A percentile compares a stretch with the other conserved stretches of the same genome.
These are phyloP conservation scores for Obba rivulosa DNA, from an alignment of 768 basidiomycete species.

Conservation along the genomic window DNA sequence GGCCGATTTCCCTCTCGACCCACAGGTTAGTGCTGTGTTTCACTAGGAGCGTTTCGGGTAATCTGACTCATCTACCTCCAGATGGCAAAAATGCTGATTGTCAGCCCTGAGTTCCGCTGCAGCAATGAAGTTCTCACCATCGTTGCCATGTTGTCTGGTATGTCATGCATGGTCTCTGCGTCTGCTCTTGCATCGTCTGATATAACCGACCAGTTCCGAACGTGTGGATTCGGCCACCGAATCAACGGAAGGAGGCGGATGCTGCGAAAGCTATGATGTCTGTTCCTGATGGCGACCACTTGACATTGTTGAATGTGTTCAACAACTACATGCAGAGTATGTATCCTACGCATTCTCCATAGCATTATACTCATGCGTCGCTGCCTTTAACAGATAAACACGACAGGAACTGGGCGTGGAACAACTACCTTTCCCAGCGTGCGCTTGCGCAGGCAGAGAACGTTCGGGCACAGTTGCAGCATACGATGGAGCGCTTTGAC, in stretches of 20 bases:
- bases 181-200: background rate
- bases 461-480: slow-evolving; percentile 81
- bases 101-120: slow-evolving; percentile 92
- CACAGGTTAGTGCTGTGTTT: slow-evolving; percentile 53
- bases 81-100: slow-evolving; percentile 91
- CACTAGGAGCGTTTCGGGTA: background rate
- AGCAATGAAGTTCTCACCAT: slow-evolving; percentile 95
- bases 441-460: slow-evolving; percentile 90
- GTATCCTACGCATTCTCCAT: slow-evolving; percentile 18
- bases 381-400: slow-evolving; percentile 44
- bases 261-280: slow-evolving; percentile 83
- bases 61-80: slow-evolving; percentile 22
- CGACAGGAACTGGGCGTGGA: slow-evolving; percentile 89
- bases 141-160: slow-evolving; percentile 93
- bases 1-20: slow-evolving; percentile 99
- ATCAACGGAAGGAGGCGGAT: slow-evolving; percentile 86
- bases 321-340: slow-evolving; percentile 84
- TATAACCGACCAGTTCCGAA: slow-evolving; percentile 60
- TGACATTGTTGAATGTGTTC: slow-evolving; percentile 92
- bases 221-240: slow-evolving; percentile 89
- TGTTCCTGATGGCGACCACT: slow-evolving; percentile 94
- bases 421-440: slow-evolving; percentile 78
- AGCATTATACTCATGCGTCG: background rate
- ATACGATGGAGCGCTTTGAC: slow-evolving; percentile 89
- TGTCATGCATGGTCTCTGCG: slow-evolving; percentile 14